phyloP scores from a whole-genome alignment of 306 rosid species.

The Nissolia schottii region DNA sequence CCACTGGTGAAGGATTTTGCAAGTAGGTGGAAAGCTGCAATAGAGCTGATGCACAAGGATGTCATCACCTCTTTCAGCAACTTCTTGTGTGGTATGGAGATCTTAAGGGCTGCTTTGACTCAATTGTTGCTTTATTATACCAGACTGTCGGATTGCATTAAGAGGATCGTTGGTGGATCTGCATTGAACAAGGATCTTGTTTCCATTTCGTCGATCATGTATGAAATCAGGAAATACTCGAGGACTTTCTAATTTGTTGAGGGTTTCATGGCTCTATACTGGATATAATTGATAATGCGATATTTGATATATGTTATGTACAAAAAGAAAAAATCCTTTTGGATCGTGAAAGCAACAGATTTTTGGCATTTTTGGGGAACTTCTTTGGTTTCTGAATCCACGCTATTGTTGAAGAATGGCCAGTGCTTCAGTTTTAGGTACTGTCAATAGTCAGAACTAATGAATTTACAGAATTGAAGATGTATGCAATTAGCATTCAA shows the following conservation, averaged over 20 bases:
- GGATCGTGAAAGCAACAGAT: neutral
- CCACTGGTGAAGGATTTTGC: slow-evolving; percentile 96
- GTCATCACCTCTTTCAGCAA: slow-evolving; percentile 98
- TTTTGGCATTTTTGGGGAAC: neutral
- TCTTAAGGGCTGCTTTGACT: slow-evolving; percentile 80
- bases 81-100: slow-evolving; percentile 97
- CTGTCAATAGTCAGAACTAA: no score
- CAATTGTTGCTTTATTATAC: slow-evolving; percentile 87
- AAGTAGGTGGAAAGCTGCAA: slow-evolving; percentile 93
- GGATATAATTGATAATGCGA: slow-evolving; percentile 1
- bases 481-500: no score
- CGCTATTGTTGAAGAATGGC: slow-evolving; percentile 5
- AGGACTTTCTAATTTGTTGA: slow-evolving; percentile 70
- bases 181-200: slow-evolving; percentile 88
- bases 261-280: slow-evolving; percentile 3
- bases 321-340: neutral
- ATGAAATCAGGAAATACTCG: slow-evolving; percentile 89
- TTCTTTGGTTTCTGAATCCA: neutral
- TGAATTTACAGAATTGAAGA: neutral
- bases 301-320: slow-evolving; percentile 8
- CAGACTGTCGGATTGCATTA: slow-evolving; percentile 87
- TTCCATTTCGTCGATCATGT: slow-evolving; percentile 85
- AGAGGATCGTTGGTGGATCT: slow-evolving; percentile 73
- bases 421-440: neutral
- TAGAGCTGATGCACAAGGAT: slow-evolving; percentile 98